Evolutionary conservation across 2,329 filamentous ascomycete species (phyloP).

Genomic region (Phialophora expanda): DNA sequence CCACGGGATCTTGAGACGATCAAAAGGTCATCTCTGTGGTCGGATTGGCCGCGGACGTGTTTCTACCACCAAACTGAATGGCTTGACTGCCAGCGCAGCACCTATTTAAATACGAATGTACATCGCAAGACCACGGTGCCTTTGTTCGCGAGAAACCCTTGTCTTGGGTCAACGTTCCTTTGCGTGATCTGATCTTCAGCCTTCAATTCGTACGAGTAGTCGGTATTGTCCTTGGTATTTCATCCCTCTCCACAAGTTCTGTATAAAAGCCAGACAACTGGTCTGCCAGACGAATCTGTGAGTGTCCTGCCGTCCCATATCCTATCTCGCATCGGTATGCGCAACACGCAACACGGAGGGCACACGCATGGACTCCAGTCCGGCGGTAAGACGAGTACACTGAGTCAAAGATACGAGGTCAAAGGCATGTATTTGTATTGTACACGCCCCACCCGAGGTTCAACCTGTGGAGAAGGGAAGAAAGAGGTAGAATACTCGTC

Average conservation of each 20-base stretch:
- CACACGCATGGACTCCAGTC: too few species aligned
- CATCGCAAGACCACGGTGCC: background rate
- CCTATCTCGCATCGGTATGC: background rate
- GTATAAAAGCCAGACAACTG: background rate
- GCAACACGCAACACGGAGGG: background rate
- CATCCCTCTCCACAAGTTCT: background rate
- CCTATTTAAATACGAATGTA: background rate
- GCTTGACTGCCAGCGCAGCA: background rate
- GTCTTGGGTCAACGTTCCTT: background rate
- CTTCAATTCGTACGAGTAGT: background rate
- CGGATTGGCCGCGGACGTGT: background rate
- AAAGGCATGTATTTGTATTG: background rate
- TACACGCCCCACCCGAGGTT: background rate
- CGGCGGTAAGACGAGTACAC: too few species aligned
- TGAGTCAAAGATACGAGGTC: background rate
- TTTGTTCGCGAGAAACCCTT: background rate
- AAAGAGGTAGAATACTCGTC: too few species aligned
- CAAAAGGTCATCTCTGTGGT: background rate
- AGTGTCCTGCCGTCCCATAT: background rate
- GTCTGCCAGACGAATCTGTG: background rate
- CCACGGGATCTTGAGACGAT: too few species aligned
- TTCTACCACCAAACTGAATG: background rate
- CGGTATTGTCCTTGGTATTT: background rate
- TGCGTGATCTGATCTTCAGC: background rate
- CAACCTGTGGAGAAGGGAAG: slow-evolving; percentile 1